Conservation (phyloP, 2,329 filamentous ascomycete genomes). For the Pseudogymnoascus sp. region DNA sequence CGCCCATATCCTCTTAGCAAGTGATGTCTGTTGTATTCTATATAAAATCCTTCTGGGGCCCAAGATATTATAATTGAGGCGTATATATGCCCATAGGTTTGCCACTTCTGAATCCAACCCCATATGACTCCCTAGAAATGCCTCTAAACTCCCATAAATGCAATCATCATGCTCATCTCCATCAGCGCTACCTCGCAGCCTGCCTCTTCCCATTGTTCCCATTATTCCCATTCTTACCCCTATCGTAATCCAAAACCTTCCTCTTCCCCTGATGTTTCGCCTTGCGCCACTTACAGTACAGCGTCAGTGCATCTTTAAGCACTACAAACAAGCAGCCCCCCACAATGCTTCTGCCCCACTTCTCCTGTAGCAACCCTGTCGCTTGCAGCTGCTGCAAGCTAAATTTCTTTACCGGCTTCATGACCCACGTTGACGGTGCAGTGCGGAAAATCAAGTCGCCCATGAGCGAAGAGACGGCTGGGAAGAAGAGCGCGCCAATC, state of each 20-base stretch:
- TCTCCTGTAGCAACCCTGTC: conserved; percentile 66
- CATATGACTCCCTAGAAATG: not conserved
- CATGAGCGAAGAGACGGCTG: conserved; percentile 68
- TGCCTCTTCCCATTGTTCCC: not conserved
- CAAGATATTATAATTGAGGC: not conserved
- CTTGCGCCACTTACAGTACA: conserved; percentile 57
- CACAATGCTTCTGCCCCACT: conserved; percentile 82
- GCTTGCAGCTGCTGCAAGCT: conserved; percentile 30
- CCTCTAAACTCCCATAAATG: conserved; percentile 1
- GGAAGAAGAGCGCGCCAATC: conserved; percentile 68
- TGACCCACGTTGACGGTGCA: conserved; percentile 62
- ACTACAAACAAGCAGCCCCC: conserved; percentile 86
- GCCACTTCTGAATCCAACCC: not conserved
- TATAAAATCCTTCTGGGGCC: not conserved
- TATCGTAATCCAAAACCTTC: conserved; percentile 34
- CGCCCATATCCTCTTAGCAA: not conserved
- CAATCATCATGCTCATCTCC: not conserved
- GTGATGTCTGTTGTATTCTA: not conserved
- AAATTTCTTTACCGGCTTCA: conserved; percentile 29
- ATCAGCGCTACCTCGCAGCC: not conserved
- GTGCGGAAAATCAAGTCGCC: conserved; percentile 64
- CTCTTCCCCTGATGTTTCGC: conserved; percentile 49
- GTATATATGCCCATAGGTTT: not conserved
- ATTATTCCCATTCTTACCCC: not conserved
- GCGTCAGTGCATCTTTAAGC: conserved; percentile 57